Conservation (phyloP, 768 basidiomycete genomes). For the Clitopilus passeckerianus region DNA sequence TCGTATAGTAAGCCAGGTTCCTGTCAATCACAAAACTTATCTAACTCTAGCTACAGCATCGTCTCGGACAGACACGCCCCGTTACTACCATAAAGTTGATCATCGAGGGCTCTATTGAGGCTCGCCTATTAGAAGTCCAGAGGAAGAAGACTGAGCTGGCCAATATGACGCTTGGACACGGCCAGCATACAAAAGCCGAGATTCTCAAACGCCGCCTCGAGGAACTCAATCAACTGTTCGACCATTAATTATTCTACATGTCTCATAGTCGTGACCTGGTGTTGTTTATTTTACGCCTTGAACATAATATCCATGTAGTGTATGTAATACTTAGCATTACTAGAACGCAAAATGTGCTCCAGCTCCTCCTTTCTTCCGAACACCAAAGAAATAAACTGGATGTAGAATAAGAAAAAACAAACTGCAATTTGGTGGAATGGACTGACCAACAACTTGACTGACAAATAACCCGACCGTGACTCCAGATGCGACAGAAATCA, state of each 20-base stretch:
- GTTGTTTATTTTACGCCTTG: conserved; percentile 18
- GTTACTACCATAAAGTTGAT: conserved; percentile 92
- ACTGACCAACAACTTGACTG: conserved; percentile 60
- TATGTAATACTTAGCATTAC: conserved; percentile 1
- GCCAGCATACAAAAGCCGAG: conserved; percentile 77
- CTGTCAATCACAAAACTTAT: background rate
- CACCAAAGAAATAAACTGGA: conserved; percentile 70
- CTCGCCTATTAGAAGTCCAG: conserved; percentile 88
- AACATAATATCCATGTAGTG: background rate
- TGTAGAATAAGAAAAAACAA: too few relatives aligned
- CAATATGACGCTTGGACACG: conserved; percentile 88
- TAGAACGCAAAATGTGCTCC: conserved; percentile 71
- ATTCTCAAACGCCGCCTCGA: conserved; percentile 84
- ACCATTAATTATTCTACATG: conserved; percentile 11
- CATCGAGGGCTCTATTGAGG: conserved; percentile 93
- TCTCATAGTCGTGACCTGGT: conserved; percentile 21
- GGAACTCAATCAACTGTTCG: conserved; percentile 77
- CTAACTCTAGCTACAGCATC: conserved; percentile 55
- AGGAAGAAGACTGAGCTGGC: conserved; percentile 92
- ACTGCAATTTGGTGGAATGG: background rate
- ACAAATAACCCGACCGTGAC: conserved; percentile 83
- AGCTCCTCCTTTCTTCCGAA: conserved; percentile 49
- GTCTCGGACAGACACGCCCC: conserved; percentile 88
- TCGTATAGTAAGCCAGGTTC: conserved; percentile 68
- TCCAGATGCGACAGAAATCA: conserved; percentile 82